phyloP scores from a whole-genome alignment of 192 early-diverging fungal genomes.

The Coemansia asiatica region DNA sequence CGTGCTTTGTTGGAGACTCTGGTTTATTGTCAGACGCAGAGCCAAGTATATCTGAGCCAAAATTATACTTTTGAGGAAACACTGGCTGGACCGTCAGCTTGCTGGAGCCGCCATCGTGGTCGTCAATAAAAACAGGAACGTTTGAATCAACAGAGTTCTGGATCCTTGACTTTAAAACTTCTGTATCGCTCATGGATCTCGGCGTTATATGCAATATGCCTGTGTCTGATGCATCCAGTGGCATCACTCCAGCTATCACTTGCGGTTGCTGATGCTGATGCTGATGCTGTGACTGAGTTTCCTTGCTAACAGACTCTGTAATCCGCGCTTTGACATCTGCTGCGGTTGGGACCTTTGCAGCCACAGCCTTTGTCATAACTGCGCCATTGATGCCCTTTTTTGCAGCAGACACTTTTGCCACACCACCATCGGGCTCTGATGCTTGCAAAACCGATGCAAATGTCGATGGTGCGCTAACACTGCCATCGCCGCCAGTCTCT shows the following conservation, averaged over 20 bases:
- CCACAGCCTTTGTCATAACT: constrained; percentile 14
- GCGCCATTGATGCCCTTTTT: neutral
- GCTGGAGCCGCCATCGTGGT: constrained; percentile 15
- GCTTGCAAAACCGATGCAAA: constrained; percentile 25
- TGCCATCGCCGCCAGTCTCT: constrained; percentile 10
- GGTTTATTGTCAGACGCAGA: neutral
- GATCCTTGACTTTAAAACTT: constrained; percentile 23
- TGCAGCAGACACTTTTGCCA: neutral
- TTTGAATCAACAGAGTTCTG: constrained; percentile 20
- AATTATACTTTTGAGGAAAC: neutral
- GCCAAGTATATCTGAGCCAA: neutral
- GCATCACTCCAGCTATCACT: constrained; percentile 11
- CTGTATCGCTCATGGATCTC: constrained; percentile 15
- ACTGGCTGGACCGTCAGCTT: constrained; percentile 32
- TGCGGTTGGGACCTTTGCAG: neutral
- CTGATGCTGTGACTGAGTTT: neutral
- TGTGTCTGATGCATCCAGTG: constrained; percentile 50
- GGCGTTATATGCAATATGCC: constrained; percentile 43
- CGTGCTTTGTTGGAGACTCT: neutral
- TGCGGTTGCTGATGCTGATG: neutral
- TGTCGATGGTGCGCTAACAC: constrained; percentile 15
- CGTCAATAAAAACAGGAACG: constrained; percentile 43
- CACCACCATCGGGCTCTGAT: constrained; percentile 9
- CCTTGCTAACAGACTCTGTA: neutral
- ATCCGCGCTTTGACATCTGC: neutral